Base-by-base conservation (phyloP, 1,139 yeast genomes). In the Sugiyamaella sp. region DNA sequence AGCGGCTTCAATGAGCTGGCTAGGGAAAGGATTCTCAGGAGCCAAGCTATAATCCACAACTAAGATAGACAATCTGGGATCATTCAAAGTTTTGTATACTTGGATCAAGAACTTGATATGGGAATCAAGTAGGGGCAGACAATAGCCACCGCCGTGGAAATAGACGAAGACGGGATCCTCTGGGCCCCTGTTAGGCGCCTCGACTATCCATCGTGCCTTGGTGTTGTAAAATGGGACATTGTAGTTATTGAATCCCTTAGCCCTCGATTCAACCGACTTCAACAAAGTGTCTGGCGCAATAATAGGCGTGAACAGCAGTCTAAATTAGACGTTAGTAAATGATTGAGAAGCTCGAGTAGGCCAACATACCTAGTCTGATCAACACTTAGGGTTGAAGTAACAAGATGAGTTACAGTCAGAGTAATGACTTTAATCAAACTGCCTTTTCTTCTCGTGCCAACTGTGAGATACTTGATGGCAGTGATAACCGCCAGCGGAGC, bases 81-180 rank as follows among this genome's bases (percentile, higher is more conserved):
- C 51, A n/a, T 55, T 55, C 24, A 76, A 61, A 32, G 73, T 77
- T 57, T 73, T 67, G 59, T 77, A 76, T 49, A 79, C 57, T 2
- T 64, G 63, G 1, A 73, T 43, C 29, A 57, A 35, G 39, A 59
- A 52, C 14, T 50, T 46, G 8, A 74, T 67, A 20, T 69, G 76
- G 2, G 71, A 51, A 12, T 68, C 74, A 38, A 68, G 65, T 45
- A 69, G 55, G 16, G 68, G 70, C 47, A 73, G 61, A 43, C 68
- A 62, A 57, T 68, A 75, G 0, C 78, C 79, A 25, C 80, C 80
- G 5, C 80, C 80, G 59, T 76, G 80, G 41, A 67, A 53, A 49
- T 62, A 63, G 12, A 65, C 41, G 12, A 65, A 35, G 10, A 66
- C 64, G 3, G 68, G 69, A 40, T 66, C 69, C 2, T 54, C 57